Base-by-base conservation (phyloP, 768 basidiomycete genomes). In the Russula sp. region DNA sequence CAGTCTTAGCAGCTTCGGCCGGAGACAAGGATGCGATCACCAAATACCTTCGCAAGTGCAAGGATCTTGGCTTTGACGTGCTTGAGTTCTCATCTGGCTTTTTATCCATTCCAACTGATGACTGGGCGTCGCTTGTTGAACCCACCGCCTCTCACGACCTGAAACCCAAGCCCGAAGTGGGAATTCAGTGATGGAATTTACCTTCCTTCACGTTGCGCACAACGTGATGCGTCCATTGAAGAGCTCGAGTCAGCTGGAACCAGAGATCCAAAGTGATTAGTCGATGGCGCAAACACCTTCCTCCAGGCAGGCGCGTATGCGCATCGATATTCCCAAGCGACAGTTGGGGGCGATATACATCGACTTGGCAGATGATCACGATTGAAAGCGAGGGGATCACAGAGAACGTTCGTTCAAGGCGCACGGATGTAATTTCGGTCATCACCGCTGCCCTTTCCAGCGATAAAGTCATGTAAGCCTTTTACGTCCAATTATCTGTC, bases 301-400 rank as follows among this genome's bases (percentile, higher is more conserved):
- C 58, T 79, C 6, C 71, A 79, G n/a, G 76, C 76, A 1, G 77
- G 77, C 6, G 76, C 77, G 50, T 68, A 73, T 59, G 68, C 67
- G 58, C 16, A 70, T 66, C 20, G 20, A n/a, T 31, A 47, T 31
- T 39, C 34, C 31, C 22, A 6, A 40, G 47, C 18, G 16, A 27
- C n/a, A 57, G 11, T 14, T 37, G n/a, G 31, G n/a, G 39, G 39
- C 7, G 31, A 27, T 27, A 14, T 20, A 61, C 54, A 48, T 39
- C n/a, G 13, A 6, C 55, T 49, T 20, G 4, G 14, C 66, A 79
- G 71, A 77, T 77, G 71, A 74, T 79, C 50, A 77, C 78, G 78
- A 80, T 79, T 53, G 78, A 80, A 66, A 77, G 76, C 59, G 79
- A 78, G 61, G 77, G 78, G 13, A 79, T 80, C 66, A 79, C 78